phyloP scores from a whole-genome alignment of 1,139 yeast species.

The Wickerhamiella pararugosa region DNA sequence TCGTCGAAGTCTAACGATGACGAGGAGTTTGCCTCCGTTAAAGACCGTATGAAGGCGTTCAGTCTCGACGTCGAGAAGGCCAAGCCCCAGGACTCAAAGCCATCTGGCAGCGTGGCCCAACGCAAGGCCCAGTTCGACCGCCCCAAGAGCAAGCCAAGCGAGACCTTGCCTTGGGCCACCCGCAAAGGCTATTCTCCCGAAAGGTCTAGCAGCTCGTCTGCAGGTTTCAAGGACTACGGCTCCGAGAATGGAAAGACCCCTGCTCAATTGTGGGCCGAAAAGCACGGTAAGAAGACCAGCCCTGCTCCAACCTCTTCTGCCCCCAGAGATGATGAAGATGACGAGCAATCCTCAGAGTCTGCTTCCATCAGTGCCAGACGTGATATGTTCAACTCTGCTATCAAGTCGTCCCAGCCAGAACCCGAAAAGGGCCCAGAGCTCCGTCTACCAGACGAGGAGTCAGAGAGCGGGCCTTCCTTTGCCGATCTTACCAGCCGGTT shows the following conservation, averaged over 20 bases:
- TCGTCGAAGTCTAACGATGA: slow-evolving; percentile 19
- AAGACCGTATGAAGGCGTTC: slow-evolving; percentile 19
- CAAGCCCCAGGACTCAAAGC: slow-evolving; percentile 12
- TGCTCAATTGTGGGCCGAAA: slow-evolving; percentile 93
- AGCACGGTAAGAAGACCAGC: slow-evolving; percentile 38
- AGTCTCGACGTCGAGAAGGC: slow-evolving; percentile 14
- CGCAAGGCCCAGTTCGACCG: slow-evolving; percentile 18
- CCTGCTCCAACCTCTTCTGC: slow-evolving; percentile 1
- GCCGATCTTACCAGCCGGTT: slow-evolving; percentile 16
- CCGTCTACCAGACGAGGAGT: slow-evolving; percentile 5
- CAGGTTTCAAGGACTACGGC: slow-evolving; percentile 59
- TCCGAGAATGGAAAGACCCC: slow-evolving; percentile 76
- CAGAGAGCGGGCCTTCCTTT: slow-evolving; percentile 9
- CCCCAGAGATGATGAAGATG: slow-evolving; percentile 9
- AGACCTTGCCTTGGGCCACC: slow-evolving; percentile 23
- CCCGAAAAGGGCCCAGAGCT: slow-evolving; percentile 10
- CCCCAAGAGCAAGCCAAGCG: slow-evolving; percentile 17
- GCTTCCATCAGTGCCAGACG: background rate
- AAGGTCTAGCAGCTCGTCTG: slow-evolving; percentile 13
- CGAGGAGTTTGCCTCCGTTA: slow-evolving; percentile 14
- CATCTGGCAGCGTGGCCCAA: slow-evolving; percentile 4
- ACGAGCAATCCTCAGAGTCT: slow-evolving; percentile 3
- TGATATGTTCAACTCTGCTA: slow-evolving; percentile 6
- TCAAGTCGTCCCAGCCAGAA: slow-evolving; percentile 2
- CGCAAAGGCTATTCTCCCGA: slow-evolving; percentile 25